Base-by-base conservation (phyloP, 192 early-diverging fungal genomes). In the Chytriomyces hyalinus region DNA sequence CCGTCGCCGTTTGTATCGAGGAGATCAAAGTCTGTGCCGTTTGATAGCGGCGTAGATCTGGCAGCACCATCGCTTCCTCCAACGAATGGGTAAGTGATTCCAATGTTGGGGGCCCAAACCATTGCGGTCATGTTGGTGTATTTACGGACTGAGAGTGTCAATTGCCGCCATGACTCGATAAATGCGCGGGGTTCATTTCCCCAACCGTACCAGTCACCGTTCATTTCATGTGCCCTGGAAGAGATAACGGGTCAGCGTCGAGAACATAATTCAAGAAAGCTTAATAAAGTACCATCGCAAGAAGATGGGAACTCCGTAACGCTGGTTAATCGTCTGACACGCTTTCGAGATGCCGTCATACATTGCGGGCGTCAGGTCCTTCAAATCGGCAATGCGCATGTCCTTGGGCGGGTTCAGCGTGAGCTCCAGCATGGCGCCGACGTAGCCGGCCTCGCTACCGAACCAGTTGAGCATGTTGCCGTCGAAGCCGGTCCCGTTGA, bases 31-130 rank as follows among this genome's bases (percentile, higher is more conserved):
- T 85, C 76, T 11, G 72, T 44, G 8, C 65, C 81, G 11, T 67
- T 67, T n/a, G 46, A 11, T 3, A 11, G 11, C 17, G 66, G 81
- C 65, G 20, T 67, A 61, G 45, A 20, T 17, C 53, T n/a, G 6
- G 76, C 63, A 50, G 62, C 73, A 57, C 53, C 53, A 36, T 36
- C 36, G 36, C 36, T 36, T 8, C 28, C 71, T 22, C 73, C 73
- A 57, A 45, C 64, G 67, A 81, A 87, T 47, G 86, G 86, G 68
- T 87, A 87, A 6, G 62, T 48, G 59, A 84, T 73, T 17, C 84
- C 86, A 46, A 87, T 68, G 70, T 87, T 87, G 13, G 86, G 86
- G 6, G 81, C 78, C 85, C 85, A 86, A 20, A 85, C 49, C 81
- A 86, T 85, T 79, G 81, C 85, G 20, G 86, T 86, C 78, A 82